phyloP scores from a whole-genome alignment of 2,329 filamentous ascomycete species.

The Corynespora cassiicola region DNA sequence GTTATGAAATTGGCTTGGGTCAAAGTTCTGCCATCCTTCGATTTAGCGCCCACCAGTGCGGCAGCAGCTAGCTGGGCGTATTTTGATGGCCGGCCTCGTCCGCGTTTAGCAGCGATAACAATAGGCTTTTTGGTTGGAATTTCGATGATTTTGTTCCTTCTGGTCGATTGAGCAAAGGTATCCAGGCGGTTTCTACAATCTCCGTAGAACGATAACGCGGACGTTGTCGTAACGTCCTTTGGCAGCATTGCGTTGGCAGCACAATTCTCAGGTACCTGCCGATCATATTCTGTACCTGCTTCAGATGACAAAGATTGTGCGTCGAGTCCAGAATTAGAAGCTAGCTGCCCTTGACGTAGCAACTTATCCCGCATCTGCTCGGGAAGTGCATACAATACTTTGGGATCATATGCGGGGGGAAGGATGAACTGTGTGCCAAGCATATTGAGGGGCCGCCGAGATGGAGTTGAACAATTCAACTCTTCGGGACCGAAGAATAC shows the following conservation, averaged over 20 bases:
- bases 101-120: slow-evolving; percentile 68
- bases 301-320: no score
- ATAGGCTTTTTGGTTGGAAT: slow-evolving; percentile 58
- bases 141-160: slow-evolving; percentile 62
- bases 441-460: slow-evolving; percentile 75
- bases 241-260: slow-evolving; percentile 84
- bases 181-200: no score
- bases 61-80: slow-evolving; percentile 52
- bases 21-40: slow-evolving; percentile 50
- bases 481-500: slow-evolving; percentile 45
- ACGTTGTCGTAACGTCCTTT: slow-evolving; percentile 81
- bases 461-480: slow-evolving; percentile 55
- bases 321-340: slow-evolving; percentile 79
- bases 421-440: slow-evolving; percentile 91
- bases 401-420: slow-evolving; percentile 80
- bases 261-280: slow-evolving; percentile 82
- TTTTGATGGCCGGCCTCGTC: slow-evolving; percentile 57
- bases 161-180: slow-evolving; percentile 66
- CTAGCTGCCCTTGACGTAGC: slow-evolving; percentile 55
- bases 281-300: no score
- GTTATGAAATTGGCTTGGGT: slow-evolving; percentile 75
- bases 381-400: slow-evolving; percentile 84
- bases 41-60: slow-evolving; percentile 55
- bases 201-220: no score
- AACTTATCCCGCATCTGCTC: slow-evolving; percentile 81